A percentile compares a stretch with the other conserved stretches of the same genome.
Conservation (phyloP, 176 grass and related monocot species). For the Metroxylon sagu region DNA sequence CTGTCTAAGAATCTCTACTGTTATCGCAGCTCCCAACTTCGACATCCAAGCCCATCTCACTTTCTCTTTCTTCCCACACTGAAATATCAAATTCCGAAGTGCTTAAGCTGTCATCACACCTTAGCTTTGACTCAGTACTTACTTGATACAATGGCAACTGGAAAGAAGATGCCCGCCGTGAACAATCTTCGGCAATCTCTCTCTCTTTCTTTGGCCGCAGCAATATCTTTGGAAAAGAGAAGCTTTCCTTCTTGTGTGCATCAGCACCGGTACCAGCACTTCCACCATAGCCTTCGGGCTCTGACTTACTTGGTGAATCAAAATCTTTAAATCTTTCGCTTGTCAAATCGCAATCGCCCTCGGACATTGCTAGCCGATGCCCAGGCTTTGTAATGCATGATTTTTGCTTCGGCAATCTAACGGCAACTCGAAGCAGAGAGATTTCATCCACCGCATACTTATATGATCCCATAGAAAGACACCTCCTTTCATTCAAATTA, state of each 20-base stretch:
- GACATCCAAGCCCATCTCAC: conserved; percentile 61
- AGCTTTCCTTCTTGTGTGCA: conserved; percentile 38
- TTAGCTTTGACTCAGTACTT: neutral
- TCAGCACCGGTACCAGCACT: conserved; percentile 2
- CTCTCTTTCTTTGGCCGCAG: conserved; percentile 53
- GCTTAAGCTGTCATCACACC: conserved; percentile 33
- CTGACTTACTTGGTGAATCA: conserved; percentile 20
- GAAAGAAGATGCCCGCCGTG: conserved; percentile 68
- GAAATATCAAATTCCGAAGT: conserved; percentile 26
- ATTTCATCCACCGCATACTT: conserved; percentile 81
- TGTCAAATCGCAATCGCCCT: conserved; percentile 70
- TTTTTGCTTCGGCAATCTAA: conserved; percentile 64
- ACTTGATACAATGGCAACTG: conserved; percentile 45
- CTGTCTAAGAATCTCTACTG: neutral
- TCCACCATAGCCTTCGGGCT: too few relatives aligned
- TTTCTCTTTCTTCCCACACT: conserved; percentile 27
- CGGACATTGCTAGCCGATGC: conserved; percentile 52
- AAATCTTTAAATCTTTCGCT: conserved; percentile 39
- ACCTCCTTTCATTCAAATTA: conserved; percentile 51
- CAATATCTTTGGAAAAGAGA: conserved; percentile 80
- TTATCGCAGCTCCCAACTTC: conserved; percentile 23
- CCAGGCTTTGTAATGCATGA: conserved; percentile 19
- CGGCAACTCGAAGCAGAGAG: conserved; percentile 42
- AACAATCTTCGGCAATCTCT: conserved; percentile 12
- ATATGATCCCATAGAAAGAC: conserved; percentile 91